These are phyloP conservation scores for Syzygium malaccense DNA, from an alignment of 441 rosid species.

Conservation along the genomic window DNA sequence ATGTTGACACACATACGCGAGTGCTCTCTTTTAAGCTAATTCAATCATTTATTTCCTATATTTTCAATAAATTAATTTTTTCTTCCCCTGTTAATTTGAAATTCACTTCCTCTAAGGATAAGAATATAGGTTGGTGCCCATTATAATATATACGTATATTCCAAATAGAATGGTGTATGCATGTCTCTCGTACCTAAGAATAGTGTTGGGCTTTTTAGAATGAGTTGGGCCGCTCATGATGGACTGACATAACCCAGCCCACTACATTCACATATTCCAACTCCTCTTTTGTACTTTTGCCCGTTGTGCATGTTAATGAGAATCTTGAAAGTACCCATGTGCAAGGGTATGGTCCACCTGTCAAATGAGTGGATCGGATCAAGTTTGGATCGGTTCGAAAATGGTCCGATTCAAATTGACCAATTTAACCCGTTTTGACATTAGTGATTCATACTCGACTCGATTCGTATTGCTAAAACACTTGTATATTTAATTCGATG, in stretches of 20 bases:
- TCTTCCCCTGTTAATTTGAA: not conserved
- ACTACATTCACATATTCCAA: not conserved
- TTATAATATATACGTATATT: not conserved
- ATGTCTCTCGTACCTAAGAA: no score
- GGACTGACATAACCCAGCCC: not conserved
- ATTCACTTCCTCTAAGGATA: not conserved
- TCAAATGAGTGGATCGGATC: no score
- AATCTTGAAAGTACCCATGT: not conserved
- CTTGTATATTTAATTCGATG: no score
- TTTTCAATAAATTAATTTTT: not conserved
- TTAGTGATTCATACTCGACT: no score
- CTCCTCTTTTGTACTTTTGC: not conserved
- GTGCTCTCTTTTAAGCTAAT: not conserved
- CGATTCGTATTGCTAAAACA: no score
- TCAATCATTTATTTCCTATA: not conserved
- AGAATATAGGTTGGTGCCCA: not conserved
- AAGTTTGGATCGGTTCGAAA: no score
- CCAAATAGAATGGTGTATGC: not conserved
- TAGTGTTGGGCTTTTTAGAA: not conserved
- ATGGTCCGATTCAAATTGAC: no score
- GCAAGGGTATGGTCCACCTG: not conserved
- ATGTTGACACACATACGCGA: not conserved
- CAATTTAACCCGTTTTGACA: no score
- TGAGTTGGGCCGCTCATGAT: not conserved
- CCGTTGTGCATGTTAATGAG: not conserved